These are phyloP conservation scores for Eimeria necatrix DNA, from an alignment of 169 alveolate genomes.

Conservation along the genomic window DNA sequence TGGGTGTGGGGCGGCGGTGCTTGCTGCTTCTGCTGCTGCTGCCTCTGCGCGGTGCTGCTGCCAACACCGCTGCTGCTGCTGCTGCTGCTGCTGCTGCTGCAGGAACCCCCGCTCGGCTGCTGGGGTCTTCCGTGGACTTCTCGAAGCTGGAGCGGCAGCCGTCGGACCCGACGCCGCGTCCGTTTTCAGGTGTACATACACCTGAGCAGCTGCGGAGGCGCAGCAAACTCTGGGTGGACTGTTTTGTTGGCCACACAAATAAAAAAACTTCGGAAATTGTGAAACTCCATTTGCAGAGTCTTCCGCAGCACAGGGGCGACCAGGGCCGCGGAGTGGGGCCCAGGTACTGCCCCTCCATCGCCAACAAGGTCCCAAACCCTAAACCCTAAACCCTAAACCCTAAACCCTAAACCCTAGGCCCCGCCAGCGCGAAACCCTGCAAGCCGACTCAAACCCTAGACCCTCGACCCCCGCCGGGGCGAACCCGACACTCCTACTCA, in stretches of 20 bases:
- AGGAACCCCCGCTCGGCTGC: slow-evolving; percentile 96
- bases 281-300: slow-evolving; percentile 79
- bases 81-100: neutral
- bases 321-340: slow-evolving; percentile 95
- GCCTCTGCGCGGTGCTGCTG: neutral
- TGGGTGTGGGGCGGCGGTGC: neutral
- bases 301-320: slow-evolving; percentile 88
- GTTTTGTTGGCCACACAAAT: slow-evolving; percentile 91
- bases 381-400: neutral
- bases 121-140: slow-evolving; percentile 88
- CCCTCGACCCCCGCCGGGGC: too few species aligned
- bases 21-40: neutral
- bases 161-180: slow-evolving; percentile 89
- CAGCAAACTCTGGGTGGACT: slow-evolving; percentile 85
- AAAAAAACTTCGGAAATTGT: slow-evolving; percentile 89
- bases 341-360: slow-evolving; percentile 95
- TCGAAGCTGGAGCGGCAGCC: slow-evolving; percentile 89
- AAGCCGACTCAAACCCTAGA: too few species aligned
- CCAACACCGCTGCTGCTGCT: neutral
- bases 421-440: too few species aligned
- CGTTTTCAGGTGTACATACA: slow-evolving; percentile 89
- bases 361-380: slow-evolving; percentile 73
- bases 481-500: too few species aligned
- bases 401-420: neutral
- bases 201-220: slow-evolving; percentile 61